Evolutionary conservation across 345 rosid species (phyloP).

Genomic region (Citrus maxima): DNA sequence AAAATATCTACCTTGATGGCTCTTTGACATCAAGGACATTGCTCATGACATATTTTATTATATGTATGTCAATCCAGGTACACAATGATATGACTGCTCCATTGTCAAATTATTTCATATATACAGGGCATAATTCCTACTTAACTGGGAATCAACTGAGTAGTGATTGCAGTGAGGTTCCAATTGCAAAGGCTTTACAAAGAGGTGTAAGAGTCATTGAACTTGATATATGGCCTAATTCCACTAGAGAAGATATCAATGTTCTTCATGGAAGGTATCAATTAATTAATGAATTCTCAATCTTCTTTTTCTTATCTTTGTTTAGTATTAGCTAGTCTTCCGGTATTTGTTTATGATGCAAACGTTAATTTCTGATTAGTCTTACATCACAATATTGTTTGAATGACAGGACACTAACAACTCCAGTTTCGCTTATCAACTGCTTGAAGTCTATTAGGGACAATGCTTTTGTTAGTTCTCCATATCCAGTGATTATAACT

Average conservation of each 20-base stretch:
- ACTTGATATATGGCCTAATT: constrained; percentile 93
- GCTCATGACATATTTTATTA: background rate
- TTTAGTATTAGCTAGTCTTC: too few relatives aligned
- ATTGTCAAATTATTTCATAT: constrained; percentile 84
- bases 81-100: constrained; percentile 91
- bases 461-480: constrained; percentile 69
- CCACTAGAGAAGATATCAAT: constrained; percentile 59
- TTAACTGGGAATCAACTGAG: constrained; percentile 95
- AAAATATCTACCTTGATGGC: too few relatives aligned
- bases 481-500: constrained; percentile 86
- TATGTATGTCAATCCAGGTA: constrained; percentile 48
- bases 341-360: too few relatives aligned
- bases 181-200: constrained; percentile 69
- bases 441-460: constrained; percentile 78
- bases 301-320: background rate
- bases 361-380: too few relatives aligned
- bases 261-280: constrained; percentile 94
- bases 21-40: background rate
- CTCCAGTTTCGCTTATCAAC: constrained; percentile 69
- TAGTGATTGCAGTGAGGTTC: constrained; percentile 94
- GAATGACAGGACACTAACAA: constrained; percentile 64
- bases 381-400: background rate
- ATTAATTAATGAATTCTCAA: too few relatives aligned
- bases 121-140: constrained; percentile 96
- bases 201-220: constrained; percentile 88